Percentiles rank a stretch among this genome's conserved stretches.
Evolutionary conservation across 495 filamentous ascomycete genomes (phyloP).

Genomic region (Talaromyces adpressus): DNA sequence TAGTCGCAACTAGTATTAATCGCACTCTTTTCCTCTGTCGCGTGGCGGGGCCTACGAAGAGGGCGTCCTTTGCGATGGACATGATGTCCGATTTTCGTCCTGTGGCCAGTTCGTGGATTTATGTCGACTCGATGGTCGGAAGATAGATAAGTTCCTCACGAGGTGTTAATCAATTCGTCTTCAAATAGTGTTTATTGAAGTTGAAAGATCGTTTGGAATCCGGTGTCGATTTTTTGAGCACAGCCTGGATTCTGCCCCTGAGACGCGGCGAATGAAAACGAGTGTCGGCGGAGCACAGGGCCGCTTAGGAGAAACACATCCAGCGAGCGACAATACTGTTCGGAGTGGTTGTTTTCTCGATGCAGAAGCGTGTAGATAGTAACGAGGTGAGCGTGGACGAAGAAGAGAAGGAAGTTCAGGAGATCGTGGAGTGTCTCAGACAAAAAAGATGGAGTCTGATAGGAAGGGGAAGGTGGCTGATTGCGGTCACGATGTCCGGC

Average conservation of each 20-base stretch:
- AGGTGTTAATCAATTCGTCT: not conserved
- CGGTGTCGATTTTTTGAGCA: not conserved
- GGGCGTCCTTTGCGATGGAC: conserved; percentile 1
- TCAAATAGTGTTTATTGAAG: not conserved
- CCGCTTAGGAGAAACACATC: conserved; percentile 2
- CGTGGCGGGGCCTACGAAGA: conserved; percentile 1
- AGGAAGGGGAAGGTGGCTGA: not conserved
- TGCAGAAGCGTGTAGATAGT: not conserved
- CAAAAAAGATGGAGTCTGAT: not conserved
- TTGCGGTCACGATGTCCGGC: not conserved
- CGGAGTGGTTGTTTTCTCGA: not conserved
- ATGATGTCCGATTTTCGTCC: not conserved
- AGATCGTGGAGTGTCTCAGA: not conserved
- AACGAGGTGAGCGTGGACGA: not conserved
- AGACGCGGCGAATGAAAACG: not conserved
- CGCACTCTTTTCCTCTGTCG: conserved; percentile 7
- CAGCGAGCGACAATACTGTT: not conserved
- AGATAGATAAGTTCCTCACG: not conserved
- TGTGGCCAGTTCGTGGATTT: not conserved
- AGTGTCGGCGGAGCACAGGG: not conserved
- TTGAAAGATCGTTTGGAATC: not conserved
- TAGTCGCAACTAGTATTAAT: not conserved
- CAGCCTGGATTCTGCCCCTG: not conserved
- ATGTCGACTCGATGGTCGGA: not conserved
- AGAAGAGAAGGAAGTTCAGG: not conserved